Evolutionary conservation across 1,139 yeast species (phyloP).

Genomic region (Candida sojae): DNA sequence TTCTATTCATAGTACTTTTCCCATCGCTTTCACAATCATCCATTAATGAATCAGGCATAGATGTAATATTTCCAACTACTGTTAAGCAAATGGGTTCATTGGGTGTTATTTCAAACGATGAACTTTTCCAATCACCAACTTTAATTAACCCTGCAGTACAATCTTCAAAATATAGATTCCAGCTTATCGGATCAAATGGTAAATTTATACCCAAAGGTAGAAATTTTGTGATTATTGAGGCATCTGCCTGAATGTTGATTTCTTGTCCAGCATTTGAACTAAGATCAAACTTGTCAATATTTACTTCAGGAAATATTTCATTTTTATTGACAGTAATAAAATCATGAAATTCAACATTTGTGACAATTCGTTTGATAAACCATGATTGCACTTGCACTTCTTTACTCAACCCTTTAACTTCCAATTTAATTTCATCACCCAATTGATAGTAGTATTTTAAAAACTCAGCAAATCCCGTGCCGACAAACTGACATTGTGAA

Average conservation of each 20-base stretch:
- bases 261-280: conserved; percentile 3
- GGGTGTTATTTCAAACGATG: conserved; percentile 19
- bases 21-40: conserved; percentile 21
- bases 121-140: conserved; percentile 28
- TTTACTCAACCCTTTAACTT: conserved; percentile 21
- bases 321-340: conserved; percentile 16
- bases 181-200: conserved; percentile 22
- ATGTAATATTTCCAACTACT: conserved; percentile 15
- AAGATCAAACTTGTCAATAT: conserved; percentile 11
- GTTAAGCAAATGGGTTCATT: conserved; percentile 13
- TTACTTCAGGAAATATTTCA: conserved; percentile 17
- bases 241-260: conserved; percentile 1
- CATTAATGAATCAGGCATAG: conserved; percentile 21
- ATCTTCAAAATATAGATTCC: conserved; percentile 29
- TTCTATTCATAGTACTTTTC: conserved; percentile 24
- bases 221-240: neutral
- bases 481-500: conserved; percentile 22
- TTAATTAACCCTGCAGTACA: conserved; percentile 21
- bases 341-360: conserved; percentile 20
- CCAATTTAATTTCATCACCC: conserved; percentile 17
- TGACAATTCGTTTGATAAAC: conserved; percentile 17
- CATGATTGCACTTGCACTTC: conserved; percentile 18
- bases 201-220: conserved; percentile 18
- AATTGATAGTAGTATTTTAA: conserved; percentile 18
- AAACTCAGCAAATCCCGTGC: conserved; percentile 22